These are phyloP conservation scores for Sphaerulina populicola DNA, from an alignment of 2,329 filamentous ascomycete species.

Conservation along the genomic window DNA sequence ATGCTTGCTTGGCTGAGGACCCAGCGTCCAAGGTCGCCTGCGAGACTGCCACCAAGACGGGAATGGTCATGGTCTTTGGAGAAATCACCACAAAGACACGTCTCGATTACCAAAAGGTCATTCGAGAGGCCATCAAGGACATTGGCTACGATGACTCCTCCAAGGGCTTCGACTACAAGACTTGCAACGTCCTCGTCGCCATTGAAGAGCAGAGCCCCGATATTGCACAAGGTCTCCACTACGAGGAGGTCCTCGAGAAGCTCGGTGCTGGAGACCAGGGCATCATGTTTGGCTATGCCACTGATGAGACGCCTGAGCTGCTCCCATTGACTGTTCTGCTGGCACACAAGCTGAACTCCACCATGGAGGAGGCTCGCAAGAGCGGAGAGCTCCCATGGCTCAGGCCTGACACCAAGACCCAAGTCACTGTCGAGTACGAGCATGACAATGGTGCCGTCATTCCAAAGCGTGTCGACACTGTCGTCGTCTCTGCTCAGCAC, in stretches of 20 bases:
- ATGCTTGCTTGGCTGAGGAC: conserved; percentile 91
- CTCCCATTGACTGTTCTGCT: conserved; percentile 89
- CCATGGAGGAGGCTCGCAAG: conserved; percentile 82
- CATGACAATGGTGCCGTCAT: conserved; percentile 91
- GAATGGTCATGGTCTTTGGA: conserved; percentile 97
- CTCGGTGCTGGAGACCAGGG: conserved; percentile 98
- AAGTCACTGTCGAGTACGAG: conserved; percentile 98
- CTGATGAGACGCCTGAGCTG: conserved; percentile 95
- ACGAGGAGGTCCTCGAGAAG: conserved; percentile 93
- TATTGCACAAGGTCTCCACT: conserved; percentile 98
- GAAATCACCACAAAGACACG: conserved; percentile 96
- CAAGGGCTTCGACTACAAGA: conserved; percentile 99
- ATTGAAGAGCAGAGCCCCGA: conserved; percentile 99
- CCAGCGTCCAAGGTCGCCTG: conserved; percentile 97
- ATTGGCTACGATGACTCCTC: conserved; percentile 95
- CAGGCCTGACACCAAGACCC: conserved; percentile 97
- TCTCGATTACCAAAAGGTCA: conserved; percentile 96
- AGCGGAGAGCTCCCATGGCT: conserved; percentile 87
- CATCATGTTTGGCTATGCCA: conserved; percentile 99
- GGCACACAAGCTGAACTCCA: conserved; percentile 93
- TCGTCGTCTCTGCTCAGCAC: conserved; percentile 96
- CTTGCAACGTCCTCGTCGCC: conserved; percentile 93
- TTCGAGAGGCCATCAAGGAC: conserved; percentile 91
- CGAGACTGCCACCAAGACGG: conserved; percentile 99
- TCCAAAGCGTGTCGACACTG: conserved; percentile 86